A percentile compares a stretch with the other conserved stretches of the same genome.
These are phyloP conservation scores for Spinacia oleracea DNA, from an alignment of 179 eudicot genomes.

Conservation along the genomic window DNA sequence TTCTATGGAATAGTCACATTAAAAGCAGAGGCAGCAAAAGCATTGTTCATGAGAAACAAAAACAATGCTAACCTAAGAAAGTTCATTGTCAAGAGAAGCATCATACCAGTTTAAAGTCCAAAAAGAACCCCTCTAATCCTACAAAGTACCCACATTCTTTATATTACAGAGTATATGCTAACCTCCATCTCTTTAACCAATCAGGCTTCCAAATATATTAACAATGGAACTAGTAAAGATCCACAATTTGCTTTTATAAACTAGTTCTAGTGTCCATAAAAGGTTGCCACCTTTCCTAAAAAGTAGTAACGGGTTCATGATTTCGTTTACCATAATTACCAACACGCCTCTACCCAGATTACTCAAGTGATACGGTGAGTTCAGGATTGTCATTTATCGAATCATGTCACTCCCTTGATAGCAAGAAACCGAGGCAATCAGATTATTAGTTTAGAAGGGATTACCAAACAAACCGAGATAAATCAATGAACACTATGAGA, in stretches of 20 bases:
- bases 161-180: not conserved
- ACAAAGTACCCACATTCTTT: too few species aligned
- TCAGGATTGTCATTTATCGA: not conserved
- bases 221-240: not conserved
- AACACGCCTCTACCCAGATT: not conserved
- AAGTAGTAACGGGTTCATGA: not conserved
- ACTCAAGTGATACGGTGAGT: not conserved
- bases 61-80: not conserved
- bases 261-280: not conserved
- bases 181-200: not conserved
- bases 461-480: not conserved
- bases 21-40: not conserved
- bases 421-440: not conserved
- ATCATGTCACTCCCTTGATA: not conserved
- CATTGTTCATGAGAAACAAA: not conserved
- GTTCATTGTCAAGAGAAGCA: not conserved
- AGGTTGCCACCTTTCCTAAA: not conserved
- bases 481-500: not conserved
- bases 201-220: not conserved
- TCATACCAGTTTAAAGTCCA: not conserved
- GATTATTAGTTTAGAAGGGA: not conserved
- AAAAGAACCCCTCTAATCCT: not conserved
- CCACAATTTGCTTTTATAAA: not conserved
- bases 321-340: not conserved
- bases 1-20: not conserved